A percentile compares a stretch with the other conserved stretches of the same genome.
Evolutionary conservation across 352 stramenopile genomes (phyloP).

Genomic region (Globisporangium radiosum): DNA sequence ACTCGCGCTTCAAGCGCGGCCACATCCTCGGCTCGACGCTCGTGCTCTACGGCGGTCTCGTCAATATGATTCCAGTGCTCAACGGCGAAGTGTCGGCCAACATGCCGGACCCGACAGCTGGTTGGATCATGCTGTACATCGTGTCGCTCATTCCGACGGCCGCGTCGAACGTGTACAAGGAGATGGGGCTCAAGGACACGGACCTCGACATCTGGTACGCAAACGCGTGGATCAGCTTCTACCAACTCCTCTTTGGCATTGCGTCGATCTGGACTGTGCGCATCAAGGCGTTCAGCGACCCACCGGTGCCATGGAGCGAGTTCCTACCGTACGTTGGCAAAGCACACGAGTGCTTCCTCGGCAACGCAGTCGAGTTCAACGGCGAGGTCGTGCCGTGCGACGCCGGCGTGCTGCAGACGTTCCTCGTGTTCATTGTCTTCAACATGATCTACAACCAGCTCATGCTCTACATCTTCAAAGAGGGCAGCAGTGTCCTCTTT

Average conservation of each 20-base stretch:
- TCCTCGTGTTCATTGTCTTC: conserved; percentile 66
- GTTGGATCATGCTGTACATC: conserved; percentile 80
- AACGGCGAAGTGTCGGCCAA: conserved; percentile 59
- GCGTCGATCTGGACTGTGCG: conserved; percentile 75
- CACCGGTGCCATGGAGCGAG: conserved; percentile 64
- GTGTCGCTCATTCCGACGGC: conserved; percentile 61
- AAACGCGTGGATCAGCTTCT: conserved; percentile 83
- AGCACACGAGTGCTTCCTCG: conserved; percentile 71
- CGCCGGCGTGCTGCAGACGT: conserved; percentile 61
- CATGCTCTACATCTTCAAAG: conserved; percentile 85
- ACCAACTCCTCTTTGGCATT: conserved; percentile 70
- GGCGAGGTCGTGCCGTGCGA: conserved; percentile 52
- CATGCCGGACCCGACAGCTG: conserved; percentile 62
- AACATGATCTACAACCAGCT: conserved; percentile 76
- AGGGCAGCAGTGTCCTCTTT: conserved; percentile 81
- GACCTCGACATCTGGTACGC: conserved; percentile 87
- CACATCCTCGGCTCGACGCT: conserved; percentile 82
- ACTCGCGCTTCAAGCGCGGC: conserved; percentile 73
- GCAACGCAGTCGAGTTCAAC: conserved; percentile 60
- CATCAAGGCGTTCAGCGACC: conserved; percentile 74
- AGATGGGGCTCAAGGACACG: conserved; percentile 84
- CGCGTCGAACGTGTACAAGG: conserved; percentile 85
- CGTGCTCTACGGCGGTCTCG: conserved; percentile 79
- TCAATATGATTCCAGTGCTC: conserved; percentile 79
- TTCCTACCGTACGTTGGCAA: conserved; percentile 61